These are phyloP conservation scores for Lodderomyces orthopsilosis DNA, from an alignment of 1,139 yeast genomes.

Conservation along the genomic window DNA sequence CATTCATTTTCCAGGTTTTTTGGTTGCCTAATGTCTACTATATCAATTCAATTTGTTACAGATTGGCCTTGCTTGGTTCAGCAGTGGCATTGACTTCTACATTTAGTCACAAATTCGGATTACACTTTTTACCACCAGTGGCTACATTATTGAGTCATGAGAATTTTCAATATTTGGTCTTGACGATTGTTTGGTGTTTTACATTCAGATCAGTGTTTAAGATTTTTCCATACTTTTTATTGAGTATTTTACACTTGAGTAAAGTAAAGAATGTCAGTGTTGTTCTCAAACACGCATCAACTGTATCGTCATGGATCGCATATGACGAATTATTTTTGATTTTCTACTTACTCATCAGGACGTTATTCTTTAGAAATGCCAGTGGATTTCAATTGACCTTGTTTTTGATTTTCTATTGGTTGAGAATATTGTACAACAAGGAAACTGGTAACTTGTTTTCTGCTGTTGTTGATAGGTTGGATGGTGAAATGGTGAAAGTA, in stretches of 20 bases:
- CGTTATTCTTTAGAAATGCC: slow-evolving; percentile 60
- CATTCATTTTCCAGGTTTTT: slow-evolving; percentile 46
- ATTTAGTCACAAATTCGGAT: slow-evolving; percentile 56
- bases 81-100: slow-evolving; percentile 53
- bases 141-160: slow-evolving; percentile 61
- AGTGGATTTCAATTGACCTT: slow-evolving; percentile 65
- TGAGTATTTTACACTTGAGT: slow-evolving; percentile 57
- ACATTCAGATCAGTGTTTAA: slow-evolving; percentile 67
- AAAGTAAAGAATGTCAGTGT: slow-evolving; percentile 37
- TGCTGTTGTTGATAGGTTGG: slow-evolving; percentile 41
- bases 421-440: slow-evolving; percentile 56
- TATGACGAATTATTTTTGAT: slow-evolving; percentile 59
- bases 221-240: slow-evolving; percentile 54
- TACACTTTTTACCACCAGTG: slow-evolving; percentile 51
- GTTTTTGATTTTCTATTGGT: slow-evolving; percentile 63
- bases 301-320: slow-evolving; percentile 52
- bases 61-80: slow-evolving; percentile 57
- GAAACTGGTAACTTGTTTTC: slow-evolving; percentile 46
- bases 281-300: slow-evolving; percentile 35
- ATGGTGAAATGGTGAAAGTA: slow-evolving; percentile 35
- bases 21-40: slow-evolving; percentile 44
- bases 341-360: slow-evolving; percentile 53
- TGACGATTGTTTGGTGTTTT: slow-evolving; percentile 58
- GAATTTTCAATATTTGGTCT: slow-evolving; percentile 61
- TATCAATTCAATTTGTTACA: slow-evolving; percentile 47